phyloP scores from a whole-genome alignment of 2,329 filamentous ascomycete species.

The Colletotrichum plurivorum region DNA sequence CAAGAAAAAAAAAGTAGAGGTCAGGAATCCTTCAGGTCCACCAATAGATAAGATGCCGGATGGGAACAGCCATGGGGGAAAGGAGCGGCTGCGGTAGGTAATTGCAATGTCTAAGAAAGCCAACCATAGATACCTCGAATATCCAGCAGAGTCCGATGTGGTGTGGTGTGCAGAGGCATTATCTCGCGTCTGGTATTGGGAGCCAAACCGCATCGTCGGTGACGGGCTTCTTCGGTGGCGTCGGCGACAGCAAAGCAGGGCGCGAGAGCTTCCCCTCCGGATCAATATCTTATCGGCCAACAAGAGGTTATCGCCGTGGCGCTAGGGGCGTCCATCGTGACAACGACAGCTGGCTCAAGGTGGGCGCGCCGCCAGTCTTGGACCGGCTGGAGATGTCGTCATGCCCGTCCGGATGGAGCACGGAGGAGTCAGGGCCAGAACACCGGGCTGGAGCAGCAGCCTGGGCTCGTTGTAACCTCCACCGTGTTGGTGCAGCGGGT shows the following conservation, averaged over 20 bases:
- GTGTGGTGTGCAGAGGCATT: neutral
- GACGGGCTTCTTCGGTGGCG: neutral
- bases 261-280: neutral
- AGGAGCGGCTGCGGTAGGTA: neutral
- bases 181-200: neutral
- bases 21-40: slow-evolving; percentile 34
- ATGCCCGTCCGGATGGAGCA: slow-evolving; percentile 18
- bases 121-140: neutral
- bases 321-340: neutral
- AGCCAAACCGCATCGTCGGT: neutral
- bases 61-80: neutral
- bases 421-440: slow-evolving; percentile 13
- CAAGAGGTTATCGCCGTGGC: neutral
- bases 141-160: neutral
- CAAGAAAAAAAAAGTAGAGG: neutral
- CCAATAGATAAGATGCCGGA: slow-evolving; percentile 27
- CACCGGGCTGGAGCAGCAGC: neutral
- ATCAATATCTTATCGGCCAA: neutral
- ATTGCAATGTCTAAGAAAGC: slow-evolving; percentile 26
- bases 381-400: slow-evolving; percentile 7
- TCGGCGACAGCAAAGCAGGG: neutral
- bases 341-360: neutral
- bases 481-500: neutral
- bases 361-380: neutral
- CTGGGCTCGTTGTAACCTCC: neutral